Base-by-base conservation (phyloP, 2,329 filamentous ascomycete species). In the Ophiognomonia clavigignenti-juglandacearum region DNA sequence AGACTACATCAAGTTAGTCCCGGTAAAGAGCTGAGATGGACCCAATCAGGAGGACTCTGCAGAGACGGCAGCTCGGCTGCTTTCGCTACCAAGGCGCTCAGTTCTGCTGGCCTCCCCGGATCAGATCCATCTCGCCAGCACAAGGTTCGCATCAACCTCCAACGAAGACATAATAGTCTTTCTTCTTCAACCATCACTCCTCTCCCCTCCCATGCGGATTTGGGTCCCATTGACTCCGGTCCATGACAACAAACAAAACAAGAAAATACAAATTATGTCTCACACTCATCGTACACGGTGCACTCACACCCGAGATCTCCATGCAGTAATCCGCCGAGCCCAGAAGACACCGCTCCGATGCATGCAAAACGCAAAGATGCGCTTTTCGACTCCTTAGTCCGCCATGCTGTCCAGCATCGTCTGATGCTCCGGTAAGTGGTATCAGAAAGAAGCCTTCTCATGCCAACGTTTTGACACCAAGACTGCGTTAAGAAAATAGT, bases 261-360 rank as follows among this genome's bases (percentile, higher is more conserved):
- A 34, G 32, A 26, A 45, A 43, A 26, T n/a, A n/a, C 42, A 32
- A 37, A 23, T 34, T 35, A 48, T 49, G 39, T 45, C 49, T n/a
- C 11, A 49, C 45, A 38, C 39, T 45, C 49, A 51, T 51, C 49
- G 45, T 51, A 51, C 49, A 51, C 41, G 43, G 46, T 49, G 43
- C 34, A 37, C 11, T 38, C 27, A 43, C 49, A 47, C 31, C 49
- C 35, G 13, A 43, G 39, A 34, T 36, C 34, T 42, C 49, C 49
- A 49, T 51, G 49, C 41, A 49, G 34, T 35, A 51, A 24, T 39
- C 49, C 31, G 18, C n/a, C 37, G 48, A 48, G 37, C 42, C 43
- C 40, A 47, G 20, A 16, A 44, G 43, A 51, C 47, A 50, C 47
- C 48, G n/a, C 42, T 48, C 50, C 44, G 45, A 53, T 53, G 50